phyloP scores from a whole-genome alignment of 208 protist genomes.

The Trypanosoma cruzi region DNA sequence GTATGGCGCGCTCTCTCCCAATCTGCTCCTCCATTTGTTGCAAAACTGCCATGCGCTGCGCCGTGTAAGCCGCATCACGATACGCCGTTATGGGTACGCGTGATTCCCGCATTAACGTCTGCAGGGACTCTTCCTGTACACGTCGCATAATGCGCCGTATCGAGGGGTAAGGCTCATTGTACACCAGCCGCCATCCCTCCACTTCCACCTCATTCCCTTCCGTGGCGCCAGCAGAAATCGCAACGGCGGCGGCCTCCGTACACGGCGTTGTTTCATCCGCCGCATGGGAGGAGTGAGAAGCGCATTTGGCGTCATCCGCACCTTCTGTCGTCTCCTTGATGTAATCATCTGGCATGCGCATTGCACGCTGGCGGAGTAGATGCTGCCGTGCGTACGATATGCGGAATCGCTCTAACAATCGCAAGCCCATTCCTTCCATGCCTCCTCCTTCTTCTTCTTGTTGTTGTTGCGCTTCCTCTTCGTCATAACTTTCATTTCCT shows the following conservation, averaged over 20 bases:
- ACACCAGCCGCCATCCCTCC: conserved; percentile 22
- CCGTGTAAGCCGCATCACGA: conserved; percentile 25
- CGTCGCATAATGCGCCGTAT: conserved; percentile 28
- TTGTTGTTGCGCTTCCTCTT: not conserved
- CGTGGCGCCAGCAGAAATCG: no score
- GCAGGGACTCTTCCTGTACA: conserved; percentile 28
- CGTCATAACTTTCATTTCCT: no score
- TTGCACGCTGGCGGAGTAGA: conserved; percentile 45
- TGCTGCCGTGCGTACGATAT: conserved; percentile 41
- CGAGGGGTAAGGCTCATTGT: conserved; percentile 23
- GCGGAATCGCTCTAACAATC: conserved; percentile 28
- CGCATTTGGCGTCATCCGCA: not conserved
- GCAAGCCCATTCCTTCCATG: not conserved
- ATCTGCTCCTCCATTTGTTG: conserved; percentile 31
- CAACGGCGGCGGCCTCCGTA: not conserved
- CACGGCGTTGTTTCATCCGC: not conserved
- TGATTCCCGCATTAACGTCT: conserved; percentile 17
- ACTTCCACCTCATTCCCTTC: conserved; percentile 9
- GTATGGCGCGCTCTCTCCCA: conserved; percentile 23
- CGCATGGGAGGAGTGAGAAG: conserved; percentile 1
- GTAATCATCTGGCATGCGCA: not conserved
- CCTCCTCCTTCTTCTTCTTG: conserved; percentile 1
- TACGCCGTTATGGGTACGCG: not conserved
- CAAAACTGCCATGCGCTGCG: conserved; percentile 36
- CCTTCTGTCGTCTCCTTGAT: not conserved